Conservation (phyloP, 768 basidiomycete genomes). For the Podaxis carcinomalis region DNA sequence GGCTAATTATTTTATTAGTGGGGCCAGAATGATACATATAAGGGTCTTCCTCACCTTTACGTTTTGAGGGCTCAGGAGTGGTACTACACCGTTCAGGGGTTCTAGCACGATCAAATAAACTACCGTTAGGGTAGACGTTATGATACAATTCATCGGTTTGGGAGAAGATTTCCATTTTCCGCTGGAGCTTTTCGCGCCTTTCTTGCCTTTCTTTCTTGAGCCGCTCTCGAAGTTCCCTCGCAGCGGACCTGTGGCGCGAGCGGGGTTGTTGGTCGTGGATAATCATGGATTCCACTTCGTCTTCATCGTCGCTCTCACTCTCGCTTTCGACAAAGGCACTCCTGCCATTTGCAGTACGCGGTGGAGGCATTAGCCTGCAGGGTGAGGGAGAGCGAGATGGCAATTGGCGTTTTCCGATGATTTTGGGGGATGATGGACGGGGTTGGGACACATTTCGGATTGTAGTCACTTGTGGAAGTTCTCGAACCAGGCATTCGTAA, state of each 20-base stretch:
- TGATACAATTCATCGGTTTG: background rate
- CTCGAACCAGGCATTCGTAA: slow-evolving; percentile 62
- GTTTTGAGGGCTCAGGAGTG: slow-evolving; percentile 33
- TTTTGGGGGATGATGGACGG: slow-evolving; percentile 11
- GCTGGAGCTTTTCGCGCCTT: slow-evolving; percentile 22
- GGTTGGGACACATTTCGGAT: slow-evolving; percentile 24
- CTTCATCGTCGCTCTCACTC: slow-evolving; percentile 27
- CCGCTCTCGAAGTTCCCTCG: slow-evolving; percentile 26
- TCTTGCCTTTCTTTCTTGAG: slow-evolving; percentile 28
- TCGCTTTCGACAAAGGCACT: slow-evolving; percentile 14
- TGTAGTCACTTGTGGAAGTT: slow-evolving; percentile 31
- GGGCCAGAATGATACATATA: background rate
- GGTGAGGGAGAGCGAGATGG: slow-evolving; percentile 5
- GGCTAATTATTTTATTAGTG: background rate
- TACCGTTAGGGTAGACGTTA: background rate
- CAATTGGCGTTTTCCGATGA: slow-evolving; percentile 10
- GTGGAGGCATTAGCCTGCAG: slow-evolving; percentile 5
- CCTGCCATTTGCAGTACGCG: background rate
- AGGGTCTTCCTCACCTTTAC: slow-evolving; percentile 37
- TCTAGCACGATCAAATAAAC: slow-evolving; percentile 16
- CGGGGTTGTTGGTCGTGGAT: slow-evolving; percentile 29
- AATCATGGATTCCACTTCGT: slow-evolving; percentile 50
- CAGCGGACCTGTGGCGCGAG: background rate
- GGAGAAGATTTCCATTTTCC: background rate
- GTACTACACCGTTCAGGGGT: slow-evolving; percentile 17